These are phyloP conservation scores for Xenoacremonium recifei DNA, from an alignment of 2,329 filamentous ascomycete species.

Conservation along the genomic window DNA sequence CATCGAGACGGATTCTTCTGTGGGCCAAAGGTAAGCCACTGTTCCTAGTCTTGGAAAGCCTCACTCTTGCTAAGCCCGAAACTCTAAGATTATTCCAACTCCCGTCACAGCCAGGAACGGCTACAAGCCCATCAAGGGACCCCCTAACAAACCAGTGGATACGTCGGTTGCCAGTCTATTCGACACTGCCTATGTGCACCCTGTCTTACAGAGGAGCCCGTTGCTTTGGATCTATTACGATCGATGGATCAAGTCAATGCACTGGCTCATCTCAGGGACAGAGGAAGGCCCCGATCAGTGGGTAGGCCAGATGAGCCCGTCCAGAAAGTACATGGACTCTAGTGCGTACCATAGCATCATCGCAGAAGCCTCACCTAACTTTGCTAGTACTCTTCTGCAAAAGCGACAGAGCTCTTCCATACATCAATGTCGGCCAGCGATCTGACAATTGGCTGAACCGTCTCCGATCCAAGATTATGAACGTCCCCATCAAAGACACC, in stretches of 20 bases:
- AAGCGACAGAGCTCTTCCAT: conserved; percentile 41
- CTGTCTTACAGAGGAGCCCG: conserved; percentile 39
- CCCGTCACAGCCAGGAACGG: conserved; percentile 13
- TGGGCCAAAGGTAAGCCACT: conserved; percentile 42
- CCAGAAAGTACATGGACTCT: conserved; percentile 35
- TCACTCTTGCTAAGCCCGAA: accelerated
- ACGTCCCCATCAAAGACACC: conserved; percentile 38
- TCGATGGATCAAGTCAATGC: conserved; percentile 41
- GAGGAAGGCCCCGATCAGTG: conserved; percentile 46
- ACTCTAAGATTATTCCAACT: conserved; percentile 24
- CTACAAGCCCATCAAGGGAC: not conserved
- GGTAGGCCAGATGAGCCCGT: conserved; percentile 41
- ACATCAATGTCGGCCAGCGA: conserved; percentile 38
- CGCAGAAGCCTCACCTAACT: conserved; percentile 3
- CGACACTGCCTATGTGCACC: conserved; percentile 51
- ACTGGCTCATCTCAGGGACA: conserved; percentile 44
- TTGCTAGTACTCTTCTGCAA: conserved; percentile 43
- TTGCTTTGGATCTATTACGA: conserved; percentile 48
- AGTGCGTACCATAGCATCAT: too few relatives aligned
- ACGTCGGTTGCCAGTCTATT: conserved; percentile 47
- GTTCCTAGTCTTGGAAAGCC: accelerated
- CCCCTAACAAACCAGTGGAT: conserved; percentile 45
- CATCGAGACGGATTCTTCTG: conserved; percentile 46
- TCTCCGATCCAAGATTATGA: conserved; percentile 36
- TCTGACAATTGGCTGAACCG: conserved; percentile 31